These are phyloP conservation scores for Heimioporus sp. DNA, from an alignment of 768 basidiomycete species.

Conservation along the genomic window DNA sequence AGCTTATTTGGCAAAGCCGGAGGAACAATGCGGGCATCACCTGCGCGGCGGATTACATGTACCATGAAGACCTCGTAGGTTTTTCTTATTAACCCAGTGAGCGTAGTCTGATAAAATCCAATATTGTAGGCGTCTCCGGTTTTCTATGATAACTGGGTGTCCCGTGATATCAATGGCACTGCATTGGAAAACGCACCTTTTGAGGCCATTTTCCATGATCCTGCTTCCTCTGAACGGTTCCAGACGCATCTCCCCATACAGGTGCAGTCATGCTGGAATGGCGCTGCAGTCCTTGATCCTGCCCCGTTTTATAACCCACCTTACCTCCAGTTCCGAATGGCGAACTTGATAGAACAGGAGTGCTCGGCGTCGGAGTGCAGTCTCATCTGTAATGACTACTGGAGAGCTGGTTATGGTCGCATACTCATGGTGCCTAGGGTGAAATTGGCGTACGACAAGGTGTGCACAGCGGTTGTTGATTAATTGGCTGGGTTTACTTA, in stretches of 20 bases:
- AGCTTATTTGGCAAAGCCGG: conserved; percentile 95
- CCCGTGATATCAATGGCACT: conserved; percentile 97
- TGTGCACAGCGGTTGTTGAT: conserved; percentile 30
- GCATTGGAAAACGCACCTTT: conserved; percentile 98
- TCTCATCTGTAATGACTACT: conserved; percentile 98
- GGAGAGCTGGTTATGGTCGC: conserved; percentile 92
- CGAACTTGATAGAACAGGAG: conserved; percentile 79
- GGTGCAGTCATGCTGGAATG: conserved; percentile 99
- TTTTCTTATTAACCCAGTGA: neutral
- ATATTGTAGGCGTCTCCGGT: conserved; percentile 68
- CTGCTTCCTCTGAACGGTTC: conserved; percentile 74
- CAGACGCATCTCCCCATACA: conserved; percentile 91
- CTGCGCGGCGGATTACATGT: conserved; percentile 99
- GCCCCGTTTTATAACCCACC: conserved; percentile 92
- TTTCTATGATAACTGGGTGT: conserved; percentile 99
- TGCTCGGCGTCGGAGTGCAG: conserved; percentile 96
- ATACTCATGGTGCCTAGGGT: conserved; percentile 98
- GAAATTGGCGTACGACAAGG: conserved; percentile 92
- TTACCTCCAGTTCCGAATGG: conserved; percentile 95
- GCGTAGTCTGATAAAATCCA: neutral
- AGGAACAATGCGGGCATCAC: conserved; percentile 96
- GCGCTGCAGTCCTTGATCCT: conserved; percentile 92
- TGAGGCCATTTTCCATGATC: conserved; percentile 89
- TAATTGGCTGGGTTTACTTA: conserved; percentile 1
- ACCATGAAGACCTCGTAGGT: conserved; percentile 88